phyloP scores from a whole-genome alignment of 75 land plant species.

The Gnetum montanum region DNA sequence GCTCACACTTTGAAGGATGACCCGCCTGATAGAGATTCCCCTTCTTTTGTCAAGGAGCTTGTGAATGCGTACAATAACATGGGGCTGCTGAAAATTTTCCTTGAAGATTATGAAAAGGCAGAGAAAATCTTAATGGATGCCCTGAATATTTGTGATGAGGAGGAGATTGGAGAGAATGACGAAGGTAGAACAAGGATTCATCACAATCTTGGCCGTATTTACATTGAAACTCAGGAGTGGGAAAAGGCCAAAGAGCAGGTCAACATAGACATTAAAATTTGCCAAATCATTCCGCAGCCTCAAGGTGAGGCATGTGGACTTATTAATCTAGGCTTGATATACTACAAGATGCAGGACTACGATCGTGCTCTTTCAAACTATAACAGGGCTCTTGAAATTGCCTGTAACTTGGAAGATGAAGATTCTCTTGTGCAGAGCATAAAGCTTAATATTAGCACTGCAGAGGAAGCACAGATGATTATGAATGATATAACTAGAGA shows the following conservation, averaged over 20 bases:
- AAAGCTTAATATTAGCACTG: constrained; percentile 56
- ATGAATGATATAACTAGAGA: constrained; percentile 45
- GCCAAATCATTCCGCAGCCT: constrained; percentile 61
- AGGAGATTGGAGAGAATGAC: constrained; percentile 76
- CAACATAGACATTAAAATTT: constrained; percentile 70
- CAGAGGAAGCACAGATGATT: constrained; percentile 51
- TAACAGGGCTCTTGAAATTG: constrained; percentile 56
- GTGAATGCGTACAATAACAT: constrained; percentile 94
- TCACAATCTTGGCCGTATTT: constrained; percentile 83
- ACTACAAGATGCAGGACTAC: constrained; percentile 60
- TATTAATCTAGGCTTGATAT: constrained; percentile 80
- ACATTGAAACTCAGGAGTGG: constrained; percentile 63
- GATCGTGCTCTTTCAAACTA: constrained; percentile 67
- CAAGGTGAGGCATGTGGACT: constrained; percentile 97
- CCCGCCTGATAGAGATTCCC: constrained; percentile 21
- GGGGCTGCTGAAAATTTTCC: constrained; percentile 81
- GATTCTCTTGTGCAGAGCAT: constrained; percentile 47
- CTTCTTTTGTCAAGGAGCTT: constrained; percentile 66
- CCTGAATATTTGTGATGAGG: constrained; percentile 71
- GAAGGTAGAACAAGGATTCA: constrained; percentile 84
- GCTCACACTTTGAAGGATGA: constrained; percentile 53
- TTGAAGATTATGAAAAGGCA: constrained; percentile 71
- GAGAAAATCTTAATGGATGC: constrained; percentile 49
- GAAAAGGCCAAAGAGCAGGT: constrained; percentile 59
- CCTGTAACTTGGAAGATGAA: constrained; percentile 82